Evolutionary conservation across 2,329 filamentous ascomycete species (phyloP), one percentile per base, ranked within the genome.

Genomic region (Pseudopyricularia javanii): DNA sequence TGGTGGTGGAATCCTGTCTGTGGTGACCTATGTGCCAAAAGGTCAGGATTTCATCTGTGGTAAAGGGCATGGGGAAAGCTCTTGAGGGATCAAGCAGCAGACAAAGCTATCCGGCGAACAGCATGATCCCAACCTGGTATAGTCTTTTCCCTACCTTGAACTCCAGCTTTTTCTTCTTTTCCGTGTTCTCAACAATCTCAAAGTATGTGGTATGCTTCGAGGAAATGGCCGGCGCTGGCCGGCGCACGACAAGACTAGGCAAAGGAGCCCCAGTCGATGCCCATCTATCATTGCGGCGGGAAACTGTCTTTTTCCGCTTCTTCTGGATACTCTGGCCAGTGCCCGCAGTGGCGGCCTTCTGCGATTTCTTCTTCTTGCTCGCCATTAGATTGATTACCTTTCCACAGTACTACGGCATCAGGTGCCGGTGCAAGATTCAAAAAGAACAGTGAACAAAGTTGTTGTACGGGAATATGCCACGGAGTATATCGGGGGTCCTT

Each of bases 141-240:
- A 22, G 43, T 8, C 24, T n/a, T 7, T 15, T n/a, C 17, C 53
- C 52, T 75, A 83, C 81, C 77, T 81, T 59, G 57, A 76, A 75
- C 61, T 84, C 79, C 50, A 85, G 72, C 61, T 80, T 83, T 67
- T 79, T 79, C 64, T 81, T 83, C 62, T 76, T 80, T 57, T 83
- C 76, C 54, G 74, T 74, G 60, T 85, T 85, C 60, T 83, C 76
- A 55, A 82, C 75, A 56, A 82, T 73, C 64, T 85, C 80, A 60
- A 80, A 82, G 61, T 81, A 83, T 14, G 77, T 74, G 58, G 78
- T 74, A 63, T 85, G 78, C 61, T 80, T 80, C 45, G 72, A 66
- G 55, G 72, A 76, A 34, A 73, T 67, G 50, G 56, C 56, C 14
- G 61, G 64, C 35, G 56, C 57, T 45, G 62, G 60, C 22, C 56